These are phyloP conservation scores for Cryptosporidium felis DNA, from an alignment of 169 alveolate genomes.

Conservation along the genomic window DNA sequence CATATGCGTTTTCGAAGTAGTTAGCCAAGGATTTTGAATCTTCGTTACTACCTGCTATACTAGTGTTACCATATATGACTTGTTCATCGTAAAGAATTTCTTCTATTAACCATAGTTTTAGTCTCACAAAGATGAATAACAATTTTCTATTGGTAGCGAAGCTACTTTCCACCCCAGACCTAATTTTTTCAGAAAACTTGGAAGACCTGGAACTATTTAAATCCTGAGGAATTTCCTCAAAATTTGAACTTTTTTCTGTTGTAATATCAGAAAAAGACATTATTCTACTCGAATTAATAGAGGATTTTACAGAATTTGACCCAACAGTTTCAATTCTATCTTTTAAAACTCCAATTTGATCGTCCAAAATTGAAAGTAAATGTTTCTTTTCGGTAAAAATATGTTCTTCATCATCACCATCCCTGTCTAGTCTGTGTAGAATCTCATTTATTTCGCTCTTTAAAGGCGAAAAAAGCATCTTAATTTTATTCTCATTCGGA, in stretches of 20 bases:
- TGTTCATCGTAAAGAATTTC: slow-evolving; percentile 33
- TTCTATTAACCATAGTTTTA: slow-evolving; percentile 51
- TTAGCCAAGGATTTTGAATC: background rate
- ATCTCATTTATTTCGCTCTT: slow-evolving; percentile 19
- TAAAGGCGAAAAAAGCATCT: slow-evolving; percentile 23
- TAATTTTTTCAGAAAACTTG: slow-evolving; percentile 7
- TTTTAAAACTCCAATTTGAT: slow-evolving; percentile 20
- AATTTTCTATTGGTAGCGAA: background rate
- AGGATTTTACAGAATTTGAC: background rate
- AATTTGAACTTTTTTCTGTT: slow-evolving; percentile 17
- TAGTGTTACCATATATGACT: background rate
- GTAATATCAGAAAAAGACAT: slow-evolving; percentile 37
- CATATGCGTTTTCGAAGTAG: background rate
- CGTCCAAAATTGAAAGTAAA: background rate
- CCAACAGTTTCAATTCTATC: background rate
- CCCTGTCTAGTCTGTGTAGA: background rate
- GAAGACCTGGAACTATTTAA: slow-evolving; percentile 31
- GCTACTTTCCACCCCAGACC: background rate
- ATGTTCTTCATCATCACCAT: slow-evolving; percentile 7
- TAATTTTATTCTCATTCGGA: slow-evolving; percentile 44
- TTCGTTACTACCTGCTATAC: background rate
- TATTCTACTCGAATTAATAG: slow-evolving; percentile 10
- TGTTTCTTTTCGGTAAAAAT: background rate
- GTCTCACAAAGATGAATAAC: background rate
- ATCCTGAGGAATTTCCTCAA: background rate